phyloP scores from a whole-genome alignment of 305 asterid genomes.

The Fraxinus floribunda region DNA sequence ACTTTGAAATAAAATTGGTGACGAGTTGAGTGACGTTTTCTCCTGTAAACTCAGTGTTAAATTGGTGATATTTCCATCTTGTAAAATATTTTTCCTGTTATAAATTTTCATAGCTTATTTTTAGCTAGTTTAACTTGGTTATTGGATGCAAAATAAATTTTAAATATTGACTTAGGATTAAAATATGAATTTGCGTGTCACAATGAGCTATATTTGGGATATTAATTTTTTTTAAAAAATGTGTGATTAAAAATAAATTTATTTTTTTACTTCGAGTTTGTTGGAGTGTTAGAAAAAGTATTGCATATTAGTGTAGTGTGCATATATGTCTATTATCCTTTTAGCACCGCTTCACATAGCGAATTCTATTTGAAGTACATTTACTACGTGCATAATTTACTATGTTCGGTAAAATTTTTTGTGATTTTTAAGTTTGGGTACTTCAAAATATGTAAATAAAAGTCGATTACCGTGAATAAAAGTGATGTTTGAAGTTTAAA shows the following conservation, averaged over 20 bases:
- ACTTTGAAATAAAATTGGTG: constrained; percentile 25
- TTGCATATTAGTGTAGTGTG: not conserved
- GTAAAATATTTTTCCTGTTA: not conserved
- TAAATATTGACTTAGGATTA: not conserved
- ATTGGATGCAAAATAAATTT: not conserved
- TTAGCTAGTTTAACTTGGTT: not conserved
- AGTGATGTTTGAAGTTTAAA: too few species aligned
- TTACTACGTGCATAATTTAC: not conserved
- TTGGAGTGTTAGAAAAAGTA: too few species aligned
- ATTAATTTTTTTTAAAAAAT: too few species aligned
- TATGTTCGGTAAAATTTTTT: too few species aligned
- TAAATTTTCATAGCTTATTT: not conserved
- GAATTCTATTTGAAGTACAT: not conserved
- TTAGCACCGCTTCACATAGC: not conserved
- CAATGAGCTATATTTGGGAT: not conserved
- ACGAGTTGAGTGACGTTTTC: constrained; percentile 26
- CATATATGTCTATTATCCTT: too few species aligned
- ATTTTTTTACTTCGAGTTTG: too few species aligned
- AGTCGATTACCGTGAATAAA: too few species aligned
- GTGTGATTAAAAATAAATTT: too few species aligned
- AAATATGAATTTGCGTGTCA: not conserved
- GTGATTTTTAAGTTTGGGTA: not conserved
- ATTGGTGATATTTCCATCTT: not conserved
- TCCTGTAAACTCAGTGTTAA: constrained; percentile 16
- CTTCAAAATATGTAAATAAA: too few species aligned